Evolutionary conservation across 2,329 filamentous ascomycete genomes (phyloP), one percentile per base, ranked within the genome.

Genomic region (Fusarium veterinarium): DNA sequence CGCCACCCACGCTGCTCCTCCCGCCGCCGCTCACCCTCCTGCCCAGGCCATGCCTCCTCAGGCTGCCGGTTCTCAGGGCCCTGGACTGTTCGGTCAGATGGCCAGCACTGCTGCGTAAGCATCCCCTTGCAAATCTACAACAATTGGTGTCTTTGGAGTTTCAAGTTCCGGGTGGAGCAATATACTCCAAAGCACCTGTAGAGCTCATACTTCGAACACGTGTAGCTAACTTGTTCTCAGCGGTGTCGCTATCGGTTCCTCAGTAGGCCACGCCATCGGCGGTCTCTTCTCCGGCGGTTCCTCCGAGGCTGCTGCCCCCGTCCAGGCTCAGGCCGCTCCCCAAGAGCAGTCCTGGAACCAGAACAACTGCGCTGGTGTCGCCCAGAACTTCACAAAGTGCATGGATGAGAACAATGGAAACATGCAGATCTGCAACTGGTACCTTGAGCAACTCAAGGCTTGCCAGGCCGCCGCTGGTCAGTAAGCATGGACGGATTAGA

Each of bases 401-500:
- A 92, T 99, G 92, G 95, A 98, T 83, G 93, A 98, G 80, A 93
- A 99, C 84, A 87, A 91, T 81, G 96, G 96, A 77, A 95, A 96
- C 85, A 91, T 99, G 92, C 92, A 92, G 81, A 97, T 98, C 81
- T 99, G 96, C 86, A 93, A 93, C 76, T 99, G 95, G 95, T 99
- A 99, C 84, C 86, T 99, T 78, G 96, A 99, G 83, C 95, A 99
- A 89, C 88, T 99, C 84, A 95, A 95, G 88, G 92, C 93, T 63
- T 95, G 93, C 88, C 93, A 95, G 87, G 85, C 89, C 74, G 93
- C 93, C 77, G 91, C 93, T 61, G 90, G 87, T 83, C 90, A 94
- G 85, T 94, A 90, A 75, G 81, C 49, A 35, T 46, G 37, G 40
- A 52, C 28, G 28, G 30, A 20, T 30, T 35, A 41, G 56, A 49